phyloP scores from a whole-genome alignment of 768 basidiomycete genomes.

The Sarcodon sp. region DNA sequence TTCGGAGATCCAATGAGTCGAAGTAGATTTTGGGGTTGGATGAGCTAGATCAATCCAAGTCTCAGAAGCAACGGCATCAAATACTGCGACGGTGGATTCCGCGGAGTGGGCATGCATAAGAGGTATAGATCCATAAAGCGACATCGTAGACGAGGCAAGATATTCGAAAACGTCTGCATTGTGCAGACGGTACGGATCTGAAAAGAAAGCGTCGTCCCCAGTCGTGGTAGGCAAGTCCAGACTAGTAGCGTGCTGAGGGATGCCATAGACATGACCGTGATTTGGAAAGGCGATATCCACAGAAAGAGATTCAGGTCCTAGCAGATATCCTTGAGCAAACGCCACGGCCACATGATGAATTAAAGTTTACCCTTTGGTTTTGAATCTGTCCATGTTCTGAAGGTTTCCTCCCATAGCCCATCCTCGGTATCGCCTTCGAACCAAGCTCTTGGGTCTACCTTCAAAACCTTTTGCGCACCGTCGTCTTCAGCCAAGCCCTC shows the following conservation, averaged over 20 bases:
- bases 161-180: conserved; percentile 98
- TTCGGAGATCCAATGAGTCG: conserved; percentile 97
- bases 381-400: conserved; percentile 76
- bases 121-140: conserved; percentile 87
- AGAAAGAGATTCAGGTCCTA: conserved; percentile 93
- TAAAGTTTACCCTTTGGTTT: conserved; percentile 79
- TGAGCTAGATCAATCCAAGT: conserved; percentile 91
- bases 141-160: conserved; percentile 61
- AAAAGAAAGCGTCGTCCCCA: conserved; percentile 63
- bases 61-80: conserved; percentile 81
- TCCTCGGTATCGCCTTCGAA: conserved; percentile 84
- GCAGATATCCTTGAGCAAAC: neutral
- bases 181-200: conserved; percentile 89
- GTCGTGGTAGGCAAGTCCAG: conserved; percentile 83
- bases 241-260: conserved; percentile 90
- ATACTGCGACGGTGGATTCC: conserved; percentile 80
- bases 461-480: conserved; percentile 36
- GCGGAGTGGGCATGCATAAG: conserved; percentile 87
- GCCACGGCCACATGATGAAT: neutral
- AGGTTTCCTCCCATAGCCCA: conserved; percentile 84
- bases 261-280: conserved; percentile 86
- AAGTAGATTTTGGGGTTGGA: conserved; percentile 48
- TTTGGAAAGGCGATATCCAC: conserved; percentile 90
- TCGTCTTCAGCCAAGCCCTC: conserved; percentile 24
- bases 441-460: conserved; percentile 47